Evolutionary conservation across 2,329 filamentous ascomycete species (phyloP), one percentile per base, ranked within the genome.

Genomic region (Colletotrichum cordylinicola): DNA sequence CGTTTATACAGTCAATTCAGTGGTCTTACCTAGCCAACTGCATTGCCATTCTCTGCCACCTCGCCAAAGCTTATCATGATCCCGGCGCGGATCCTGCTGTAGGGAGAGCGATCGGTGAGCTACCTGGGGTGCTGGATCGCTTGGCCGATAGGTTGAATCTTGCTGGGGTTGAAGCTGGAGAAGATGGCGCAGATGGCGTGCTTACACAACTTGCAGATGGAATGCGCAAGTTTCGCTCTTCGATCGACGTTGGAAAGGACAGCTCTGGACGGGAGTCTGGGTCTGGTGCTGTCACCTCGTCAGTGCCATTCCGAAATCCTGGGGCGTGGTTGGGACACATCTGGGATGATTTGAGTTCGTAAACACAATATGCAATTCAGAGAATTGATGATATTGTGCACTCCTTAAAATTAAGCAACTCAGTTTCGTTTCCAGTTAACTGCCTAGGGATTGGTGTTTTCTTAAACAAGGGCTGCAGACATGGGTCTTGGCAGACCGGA

Each of bases 151-250:
- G 1, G 0, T 8, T 52, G n/a, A 13, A 0, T 3, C 3, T 6
- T 8, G 43, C n/a, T 52, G 3, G 10, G 21, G n/a, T n/a, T n/a
- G 43, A 21, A 13, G n/a, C 43, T 21, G 43, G 43, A 12, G 43
- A 21, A 1, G 13, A 21, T 3, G 0, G 6, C 4, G 0, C 43
- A 0, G 10, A 52, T 7, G 43, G 13, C 8, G 43, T 52, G n/a
- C n/a, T 52, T 13, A 52, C n/a, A 0, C 43, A 52, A 52, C 0
- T 52, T 6, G n/a, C 43, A n/a, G 6, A 21, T 24, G n/a, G n/a
- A 2, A 21, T 52, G n/a, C 43, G n/a, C 43, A 21, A 52, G 10
- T 52, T 52, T 52, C 10, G n/a, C 0, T 52, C n/a, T 21, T 52
- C 12, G 6, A 52, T 52, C n/a, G 10, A 52, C 3, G 2, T 21